Conservation (phyloP, 768 basidiomycete species). For the Auricularia sp. region DNA sequence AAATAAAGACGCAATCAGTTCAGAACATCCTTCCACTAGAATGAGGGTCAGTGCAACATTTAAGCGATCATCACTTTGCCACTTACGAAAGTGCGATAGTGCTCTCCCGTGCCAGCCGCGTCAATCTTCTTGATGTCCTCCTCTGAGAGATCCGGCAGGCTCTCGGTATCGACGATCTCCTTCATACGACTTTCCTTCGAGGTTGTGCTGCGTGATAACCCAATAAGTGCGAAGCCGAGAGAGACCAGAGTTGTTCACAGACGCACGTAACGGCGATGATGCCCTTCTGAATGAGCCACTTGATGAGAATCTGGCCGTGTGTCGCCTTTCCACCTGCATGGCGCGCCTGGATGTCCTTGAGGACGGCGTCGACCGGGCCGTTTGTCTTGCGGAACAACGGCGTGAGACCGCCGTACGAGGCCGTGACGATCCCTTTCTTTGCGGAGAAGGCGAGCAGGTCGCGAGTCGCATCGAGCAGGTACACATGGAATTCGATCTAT, state of each 20-base stretch:
- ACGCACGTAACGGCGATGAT: slow-evolving; percentile 25
- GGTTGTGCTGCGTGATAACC: slow-evolving; percentile 20
- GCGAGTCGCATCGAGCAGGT: slow-evolving; percentile 30
- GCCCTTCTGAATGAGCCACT: slow-evolving; percentile 16
- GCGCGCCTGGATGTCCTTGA: slow-evolving; percentile 19
- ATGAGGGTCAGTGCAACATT: too few species aligned
- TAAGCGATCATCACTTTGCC: too few species aligned
- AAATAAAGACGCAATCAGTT: too few species aligned
- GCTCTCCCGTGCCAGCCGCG: slow-evolving; percentile 12
- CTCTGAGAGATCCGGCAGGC: slow-evolving; percentile 16
- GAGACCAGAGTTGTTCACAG: slow-evolving; percentile 10
- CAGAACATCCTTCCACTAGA: too few species aligned
- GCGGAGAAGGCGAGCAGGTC: slow-evolving; percentile 22
- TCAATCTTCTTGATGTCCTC: slow-evolving; percentile 15
- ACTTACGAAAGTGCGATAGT: slow-evolving; percentile 9
- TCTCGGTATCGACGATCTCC: slow-evolving; percentile 16
- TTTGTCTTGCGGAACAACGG: slow-evolving; percentile 48
- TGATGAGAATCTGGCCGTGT: slow-evolving; percentile 10
- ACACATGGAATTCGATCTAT: slow-evolving; percentile 46
- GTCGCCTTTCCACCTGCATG: slow-evolving; percentile 3
- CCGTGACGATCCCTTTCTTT: slow-evolving; percentile 28
- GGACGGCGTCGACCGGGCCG: slow-evolving; percentile 30
- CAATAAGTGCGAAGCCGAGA: neutral
- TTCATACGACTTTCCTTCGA: slow-evolving; percentile 22
- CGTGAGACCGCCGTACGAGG: slow-evolving; percentile 31